phyloP scores from a whole-genome alignment of 768 basidiomycete genomes.

The Hygrophorus russula region DNA sequence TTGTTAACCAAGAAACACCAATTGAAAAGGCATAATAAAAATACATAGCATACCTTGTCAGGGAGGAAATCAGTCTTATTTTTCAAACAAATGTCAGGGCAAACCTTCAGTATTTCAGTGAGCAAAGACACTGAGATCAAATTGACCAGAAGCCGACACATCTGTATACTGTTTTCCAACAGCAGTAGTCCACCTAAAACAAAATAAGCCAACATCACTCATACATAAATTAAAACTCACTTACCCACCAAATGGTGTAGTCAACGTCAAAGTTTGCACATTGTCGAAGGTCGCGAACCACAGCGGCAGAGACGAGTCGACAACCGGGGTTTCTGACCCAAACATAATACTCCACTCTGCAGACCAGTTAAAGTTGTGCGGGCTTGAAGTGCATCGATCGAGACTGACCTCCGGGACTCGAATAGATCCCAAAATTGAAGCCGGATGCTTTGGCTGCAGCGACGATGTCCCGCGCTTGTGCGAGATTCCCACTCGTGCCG shows the following conservation, averaged over 20 bases:
- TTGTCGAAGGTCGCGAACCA: neutral
- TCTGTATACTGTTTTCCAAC: conserved; percentile 19
- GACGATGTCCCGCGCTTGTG: neutral
- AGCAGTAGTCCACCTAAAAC: conserved; percentile 13
- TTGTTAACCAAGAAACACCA: too few relatives aligned
- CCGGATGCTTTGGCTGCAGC: neutral
- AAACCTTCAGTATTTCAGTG: neutral
- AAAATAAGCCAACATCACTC: neutral
- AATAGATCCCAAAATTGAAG: neutral
- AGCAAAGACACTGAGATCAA: conserved; percentile 15
- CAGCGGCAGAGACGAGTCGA: neutral
- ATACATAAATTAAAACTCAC: neutral
- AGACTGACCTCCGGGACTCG: neutral
- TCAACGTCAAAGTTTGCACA: neutral
- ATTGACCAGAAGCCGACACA: conserved; percentile 15
- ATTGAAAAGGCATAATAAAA: too few relatives aligned
- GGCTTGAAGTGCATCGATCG: too few relatives aligned
- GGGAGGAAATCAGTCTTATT: too few relatives aligned
- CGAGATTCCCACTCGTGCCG: neutral
- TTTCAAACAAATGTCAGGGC: too few relatives aligned
- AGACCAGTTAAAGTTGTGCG: too few relatives aligned
- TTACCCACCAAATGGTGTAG: neutral
- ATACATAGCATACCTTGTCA: too few relatives aligned
- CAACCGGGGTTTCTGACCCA: neutral
- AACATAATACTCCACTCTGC: neutral